Conservation (phyloP, 2,329 filamentous ascomycete genomes). For the Fusarium coicis region DNA sequence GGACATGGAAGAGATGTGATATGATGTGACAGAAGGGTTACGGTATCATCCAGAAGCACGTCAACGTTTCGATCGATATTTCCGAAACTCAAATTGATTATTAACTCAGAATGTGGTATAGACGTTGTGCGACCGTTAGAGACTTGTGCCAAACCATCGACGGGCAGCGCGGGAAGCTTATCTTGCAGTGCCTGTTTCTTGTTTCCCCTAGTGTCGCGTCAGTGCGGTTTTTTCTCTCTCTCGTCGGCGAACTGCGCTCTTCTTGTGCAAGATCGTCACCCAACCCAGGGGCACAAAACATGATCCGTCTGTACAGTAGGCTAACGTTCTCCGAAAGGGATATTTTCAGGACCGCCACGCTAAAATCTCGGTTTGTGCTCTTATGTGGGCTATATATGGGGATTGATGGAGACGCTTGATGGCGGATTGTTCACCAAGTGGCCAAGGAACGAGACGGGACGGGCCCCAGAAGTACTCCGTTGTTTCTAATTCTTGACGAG, state of each 20-base stretch:
- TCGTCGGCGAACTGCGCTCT: conserved; percentile 4
- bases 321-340: background rate
- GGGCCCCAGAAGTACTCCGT: background rate
- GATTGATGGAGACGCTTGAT: background rate
- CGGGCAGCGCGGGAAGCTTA: background rate
- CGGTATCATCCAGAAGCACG: conserved; percentile 9
- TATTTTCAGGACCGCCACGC: background rate
- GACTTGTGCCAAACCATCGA: background rate
- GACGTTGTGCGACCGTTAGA: background rate
- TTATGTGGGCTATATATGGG: conserved; percentile 12
- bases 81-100: conserved; percentile 20
- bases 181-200: background rate
- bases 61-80: conserved; percentile 17
- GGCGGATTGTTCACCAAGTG: background rate
- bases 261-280: conserved; percentile 25
- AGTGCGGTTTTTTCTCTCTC: background rate
- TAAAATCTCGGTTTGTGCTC: background rate
- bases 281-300: conserved; percentile 9
- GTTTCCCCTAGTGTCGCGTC: background rate
- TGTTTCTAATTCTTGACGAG: background rate
- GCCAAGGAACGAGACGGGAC: background rate
- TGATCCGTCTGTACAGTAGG: background rate
- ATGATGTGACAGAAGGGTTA: background rate
- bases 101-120: no score
- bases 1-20: background rate